Percentiles rank a stretch among this genome's conserved stretches.
Evolutionary conservation across 2,329 filamentous ascomycete genomes (phyloP).

Genomic region (Alternaria triticimaculans): DNA sequence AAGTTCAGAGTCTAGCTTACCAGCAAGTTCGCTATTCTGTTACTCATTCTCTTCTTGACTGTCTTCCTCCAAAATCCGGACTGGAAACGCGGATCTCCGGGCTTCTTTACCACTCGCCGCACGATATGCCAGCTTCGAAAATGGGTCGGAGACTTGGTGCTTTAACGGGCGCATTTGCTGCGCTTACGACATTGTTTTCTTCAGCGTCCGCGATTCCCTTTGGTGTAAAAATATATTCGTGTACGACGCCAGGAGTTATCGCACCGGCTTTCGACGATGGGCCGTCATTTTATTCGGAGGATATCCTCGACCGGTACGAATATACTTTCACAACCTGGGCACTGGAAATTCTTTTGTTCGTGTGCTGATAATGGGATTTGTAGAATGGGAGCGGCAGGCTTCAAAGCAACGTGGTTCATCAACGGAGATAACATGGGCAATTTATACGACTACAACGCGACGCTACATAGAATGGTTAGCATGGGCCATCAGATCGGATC

Average conservation of each 20-base stretch:
- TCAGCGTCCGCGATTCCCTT: not conserved
- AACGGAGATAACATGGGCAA: constrained; percentile 2
- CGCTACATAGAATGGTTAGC: not conserved
- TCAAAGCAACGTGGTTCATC: constrained; percentile 8
- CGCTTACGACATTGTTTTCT: not conserved
- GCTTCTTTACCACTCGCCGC: too few species aligned
- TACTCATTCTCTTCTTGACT: not conserved
- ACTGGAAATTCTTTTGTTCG: too few species aligned
- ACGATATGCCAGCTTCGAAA: not conserved
- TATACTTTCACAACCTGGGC: too few species aligned
- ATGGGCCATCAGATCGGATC: constrained; percentile 5
- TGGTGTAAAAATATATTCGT: constrained; percentile 1
- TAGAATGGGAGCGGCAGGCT: not conserved
- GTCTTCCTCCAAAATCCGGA: not conserved
- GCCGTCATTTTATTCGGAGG: not conserved
- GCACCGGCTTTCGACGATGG: constrained; percentile 7
- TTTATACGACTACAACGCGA: constrained; percentile 2
- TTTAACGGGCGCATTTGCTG: not conserved
- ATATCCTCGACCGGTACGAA: constrained; percentile 3
- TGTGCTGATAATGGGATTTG: too few species aligned
- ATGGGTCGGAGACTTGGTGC: not conserved
- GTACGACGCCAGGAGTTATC: constrained; percentile 1
- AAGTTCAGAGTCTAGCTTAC: not conserved
- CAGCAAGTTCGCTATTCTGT: not conserved
- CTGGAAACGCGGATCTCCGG: not conserved